These are phyloP conservation scores for Epichloe hybrida DNA, from an alignment of 2,329 filamentous ascomycete genomes.

Conservation along the genomic window DNA sequence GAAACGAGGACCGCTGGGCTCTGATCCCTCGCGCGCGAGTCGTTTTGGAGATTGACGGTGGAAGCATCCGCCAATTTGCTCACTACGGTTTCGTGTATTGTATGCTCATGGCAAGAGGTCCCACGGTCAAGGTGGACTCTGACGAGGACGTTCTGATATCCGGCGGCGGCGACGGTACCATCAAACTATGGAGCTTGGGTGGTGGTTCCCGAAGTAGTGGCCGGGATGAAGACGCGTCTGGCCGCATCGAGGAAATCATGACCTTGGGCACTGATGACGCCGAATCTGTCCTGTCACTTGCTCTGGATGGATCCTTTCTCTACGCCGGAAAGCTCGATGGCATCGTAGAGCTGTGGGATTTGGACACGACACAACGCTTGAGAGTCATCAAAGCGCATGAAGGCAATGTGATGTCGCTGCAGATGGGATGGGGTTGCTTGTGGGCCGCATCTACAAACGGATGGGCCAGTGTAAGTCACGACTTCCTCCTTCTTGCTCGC, in stretches of 20 bases:
- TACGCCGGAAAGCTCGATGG: constrained; percentile 84
- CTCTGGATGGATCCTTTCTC: constrained; percentile 79
- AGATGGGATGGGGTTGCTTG: constrained; percentile 71
- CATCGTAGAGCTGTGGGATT: constrained; percentile 88
- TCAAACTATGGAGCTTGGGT: constrained; percentile 77
- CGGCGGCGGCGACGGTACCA: constrained; percentile 82
- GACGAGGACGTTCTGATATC: constrained; percentile 77
- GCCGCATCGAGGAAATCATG: constrained; percentile 57
- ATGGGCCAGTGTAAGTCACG: constrained; percentile 55
- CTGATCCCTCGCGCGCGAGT: constrained; percentile 39
- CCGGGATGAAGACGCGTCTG: constrained; percentile 25
- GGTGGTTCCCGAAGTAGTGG: constrained; percentile 9
- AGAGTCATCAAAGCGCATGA: constrained; percentile 71
- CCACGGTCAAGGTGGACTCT: constrained; percentile 50
- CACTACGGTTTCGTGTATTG: constrained; percentile 95
- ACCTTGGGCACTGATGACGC: constrained; percentile 46
- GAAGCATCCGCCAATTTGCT: constrained; percentile 75
- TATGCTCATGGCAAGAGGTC: constrained; percentile 72
- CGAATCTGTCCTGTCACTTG: constrained; percentile 60
- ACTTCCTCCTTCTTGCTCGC: accelerated
- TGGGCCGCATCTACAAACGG: constrained; percentile 86
- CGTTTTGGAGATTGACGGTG: constrained; percentile 66
- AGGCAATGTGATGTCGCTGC: constrained; percentile 73
- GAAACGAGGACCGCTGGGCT: constrained; percentile 45
- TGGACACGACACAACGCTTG: constrained; percentile 84